These are phyloP conservation scores for Ulmus americana DNA, from an alignment of 331 rosid genomes.

Conservation along the genomic window DNA sequence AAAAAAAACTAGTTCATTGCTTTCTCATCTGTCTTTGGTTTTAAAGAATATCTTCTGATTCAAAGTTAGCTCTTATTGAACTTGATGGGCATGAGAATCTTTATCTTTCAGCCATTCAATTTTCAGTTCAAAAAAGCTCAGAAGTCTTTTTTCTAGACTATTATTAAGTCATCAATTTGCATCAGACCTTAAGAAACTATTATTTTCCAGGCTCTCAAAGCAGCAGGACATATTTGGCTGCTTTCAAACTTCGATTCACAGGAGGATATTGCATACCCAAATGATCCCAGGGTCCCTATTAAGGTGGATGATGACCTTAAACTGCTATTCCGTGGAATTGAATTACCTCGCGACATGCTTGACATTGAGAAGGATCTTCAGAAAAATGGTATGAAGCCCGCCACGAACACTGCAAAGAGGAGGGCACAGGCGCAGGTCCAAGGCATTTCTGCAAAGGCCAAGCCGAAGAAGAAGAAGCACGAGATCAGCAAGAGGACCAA, in stretches of 20 bases:
- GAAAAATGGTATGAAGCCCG: slow-evolving; percentile 92
- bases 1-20: too few relatives aligned
- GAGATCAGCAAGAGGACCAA: slow-evolving; percentile 94
- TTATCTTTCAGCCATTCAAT: too few relatives aligned
- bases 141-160: too few relatives aligned
- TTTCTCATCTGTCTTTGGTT: too few relatives aligned
- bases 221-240: slow-evolving; percentile 81
- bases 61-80: too few relatives aligned
- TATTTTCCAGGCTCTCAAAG: slow-evolving; percentile 59
- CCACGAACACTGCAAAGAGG: slow-evolving; percentile 92
- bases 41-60: too few relatives aligned
- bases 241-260: slow-evolving; percentile 84
- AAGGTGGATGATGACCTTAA: slow-evolving; percentile 88
- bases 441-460: slow-evolving; percentile 62
- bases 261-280: slow-evolving; percentile 95
- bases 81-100: too few relatives aligned
- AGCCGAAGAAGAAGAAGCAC: slow-evolving; percentile 85
- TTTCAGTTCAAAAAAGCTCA: too few relatives aligned
- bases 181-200: slow-evolving; percentile 11
- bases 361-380: slow-evolving; percentile 92
- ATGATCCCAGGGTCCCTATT: slow-evolving; percentile 66
- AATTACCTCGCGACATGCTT: slow-evolving; percentile 83
- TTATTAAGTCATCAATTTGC: too few relatives aligned
- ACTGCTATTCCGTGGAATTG: slow-evolving; percentile 66
- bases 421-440: slow-evolving; percentile 75